Conservation (phyloP, 805 yeast species). For the Candida railenensis region DNA sequence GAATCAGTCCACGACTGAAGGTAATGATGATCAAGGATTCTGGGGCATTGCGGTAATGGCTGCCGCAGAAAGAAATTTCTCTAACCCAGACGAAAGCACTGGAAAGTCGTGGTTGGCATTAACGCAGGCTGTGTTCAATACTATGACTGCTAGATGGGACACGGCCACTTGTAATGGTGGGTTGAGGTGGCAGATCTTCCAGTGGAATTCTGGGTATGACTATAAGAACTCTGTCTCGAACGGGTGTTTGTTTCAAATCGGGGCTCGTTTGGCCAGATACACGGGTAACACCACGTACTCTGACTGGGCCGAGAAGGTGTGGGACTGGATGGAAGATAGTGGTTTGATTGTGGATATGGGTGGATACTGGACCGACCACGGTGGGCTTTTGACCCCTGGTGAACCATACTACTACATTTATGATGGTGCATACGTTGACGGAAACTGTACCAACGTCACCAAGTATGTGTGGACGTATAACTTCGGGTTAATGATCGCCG, state of each 20-base stretch:
- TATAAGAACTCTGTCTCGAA: constrained; percentile 46
- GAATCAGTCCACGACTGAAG: constrained; percentile 89
- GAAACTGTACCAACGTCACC: constrained; percentile 62
- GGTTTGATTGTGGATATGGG: constrained; percentile 25
- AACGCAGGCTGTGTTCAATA: constrained; percentile 43
- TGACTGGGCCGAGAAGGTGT: constrained; percentile 42
- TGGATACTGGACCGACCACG: constrained; percentile 2
- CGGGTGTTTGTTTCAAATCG: constrained; percentile 45
- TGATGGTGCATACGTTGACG: constrained; percentile 66
- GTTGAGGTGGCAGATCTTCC: constrained; percentile 48
- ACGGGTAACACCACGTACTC: constrained; percentile 39
- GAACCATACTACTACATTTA: constrained; percentile 51
- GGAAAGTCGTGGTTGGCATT: constrained; percentile 38
- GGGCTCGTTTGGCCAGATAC: constrained; percentile 44
- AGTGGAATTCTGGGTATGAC: constrained; percentile 47
- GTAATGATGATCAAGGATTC: constrained; percentile 96
- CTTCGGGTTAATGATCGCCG: constrained; percentile 75
- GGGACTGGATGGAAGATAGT: constrained; percentile 43
- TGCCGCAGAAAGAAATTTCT: constrained; percentile 87
- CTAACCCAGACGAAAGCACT: constrained; percentile 43
- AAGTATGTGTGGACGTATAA: constrained; percentile 82
- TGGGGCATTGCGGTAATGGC: constrained; percentile 95
- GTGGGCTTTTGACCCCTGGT: constrained; percentile 44
- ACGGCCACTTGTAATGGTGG: constrained; percentile 38
- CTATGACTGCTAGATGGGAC: constrained; percentile 48